A percentile compares a stretch with the other conserved stretches of the same genome.
phyloP scores from a whole-genome alignment of 352 stramenopile species.

The Hyaloperonospora arabidopsidis region DNA sequence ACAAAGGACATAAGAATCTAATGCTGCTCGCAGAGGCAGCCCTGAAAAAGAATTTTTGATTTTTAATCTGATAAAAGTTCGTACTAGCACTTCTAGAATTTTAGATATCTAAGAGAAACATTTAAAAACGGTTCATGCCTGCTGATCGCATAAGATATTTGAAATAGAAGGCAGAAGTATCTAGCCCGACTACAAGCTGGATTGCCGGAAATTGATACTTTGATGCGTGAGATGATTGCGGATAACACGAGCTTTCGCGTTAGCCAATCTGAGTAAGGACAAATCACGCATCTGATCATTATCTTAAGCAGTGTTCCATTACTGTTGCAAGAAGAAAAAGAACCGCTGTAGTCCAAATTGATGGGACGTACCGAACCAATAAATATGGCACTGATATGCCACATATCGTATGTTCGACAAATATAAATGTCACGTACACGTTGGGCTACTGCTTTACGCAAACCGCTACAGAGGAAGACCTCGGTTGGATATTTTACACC shows the following conservation, averaged over 20 bases:
- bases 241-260: neutral
- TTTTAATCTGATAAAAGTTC: neutral
- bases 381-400: neutral
- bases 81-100: neutral
- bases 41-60: neutral
- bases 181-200: neutral
- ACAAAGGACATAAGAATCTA: neutral
- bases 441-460: slow-evolving; percentile 1
- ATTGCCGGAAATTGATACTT: neutral
- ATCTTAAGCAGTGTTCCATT: neutral
- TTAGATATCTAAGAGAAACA: neutral
- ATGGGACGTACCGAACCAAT: neutral
- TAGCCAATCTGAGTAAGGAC: neutral
- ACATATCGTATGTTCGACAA: neutral
- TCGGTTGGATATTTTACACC: neutral
- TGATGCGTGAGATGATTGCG: neutral
- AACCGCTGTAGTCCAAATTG: neutral
- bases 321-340: neutral
- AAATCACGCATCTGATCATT: neutral
- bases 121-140: neutral
- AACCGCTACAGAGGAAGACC: neutral
- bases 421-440: neutral
- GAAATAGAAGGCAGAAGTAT: neutral
- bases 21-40: neutral
- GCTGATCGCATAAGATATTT: neutral